phyloP scores from a whole-genome alignment of 441 rosid species.

The Erysimum cheiri region DNA sequence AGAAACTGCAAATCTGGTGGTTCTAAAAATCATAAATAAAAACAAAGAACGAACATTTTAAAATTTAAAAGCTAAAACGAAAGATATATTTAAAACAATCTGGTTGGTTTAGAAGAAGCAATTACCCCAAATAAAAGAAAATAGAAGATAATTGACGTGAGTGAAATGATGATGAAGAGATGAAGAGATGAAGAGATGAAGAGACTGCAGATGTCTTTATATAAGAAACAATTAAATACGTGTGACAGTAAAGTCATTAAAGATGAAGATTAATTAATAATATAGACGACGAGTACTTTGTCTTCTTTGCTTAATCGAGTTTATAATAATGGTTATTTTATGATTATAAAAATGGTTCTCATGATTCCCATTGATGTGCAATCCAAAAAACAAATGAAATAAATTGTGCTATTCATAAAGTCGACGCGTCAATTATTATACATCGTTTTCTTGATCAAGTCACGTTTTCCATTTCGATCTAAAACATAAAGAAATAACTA shows the following conservation, averaged over 20 bases:
- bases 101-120: slow-evolving; percentile 9
- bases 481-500: slow-evolving; percentile 11
- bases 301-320: slow-evolving; percentile 21
- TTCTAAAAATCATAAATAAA: background rate
- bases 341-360: background rate
- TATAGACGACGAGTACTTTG: background rate
- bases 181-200: slow-evolving; percentile 31
- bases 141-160: background rate
- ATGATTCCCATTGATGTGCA: slow-evolving; percentile 18
- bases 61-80: background rate
- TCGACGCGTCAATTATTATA: slow-evolving; percentile 36
- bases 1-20: slow-evolving; percentile 17
- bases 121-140: slow-evolving; percentile 5
- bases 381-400: slow-evolving; percentile 11
- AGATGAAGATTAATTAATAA: slow-evolving; percentile 5
- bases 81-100: background rate
- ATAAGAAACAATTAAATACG: slow-evolving; percentile 34
- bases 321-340: slow-evolving; percentile 12
- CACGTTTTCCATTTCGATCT: slow-evolving; percentile 26
- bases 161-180: slow-evolving; percentile 1
- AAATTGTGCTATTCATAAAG: slow-evolving; percentile 15
- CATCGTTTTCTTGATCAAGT: slow-evolving; percentile 28
- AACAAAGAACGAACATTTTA: background rate
- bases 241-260: slow-evolving; percentile 28
- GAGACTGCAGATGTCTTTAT: slow-evolving; percentile 34